A percentile compares a stretch with the other conserved stretches of the same genome.
phyloP scores from a whole-genome alignment of 116 monocot species.

The Papilionanthe hybrid region DNA sequence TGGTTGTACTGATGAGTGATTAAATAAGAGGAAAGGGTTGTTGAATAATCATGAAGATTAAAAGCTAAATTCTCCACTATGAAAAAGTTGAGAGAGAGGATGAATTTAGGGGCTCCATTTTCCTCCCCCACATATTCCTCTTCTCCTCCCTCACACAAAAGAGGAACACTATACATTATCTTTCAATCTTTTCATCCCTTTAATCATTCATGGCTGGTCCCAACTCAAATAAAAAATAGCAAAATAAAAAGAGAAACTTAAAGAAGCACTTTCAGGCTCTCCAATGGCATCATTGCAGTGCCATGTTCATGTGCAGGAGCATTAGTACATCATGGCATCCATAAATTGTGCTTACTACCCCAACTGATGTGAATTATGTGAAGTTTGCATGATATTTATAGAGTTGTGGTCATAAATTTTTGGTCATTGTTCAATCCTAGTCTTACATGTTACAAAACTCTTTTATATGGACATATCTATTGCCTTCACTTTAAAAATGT shows the following conservation, averaged over 20 bases:
- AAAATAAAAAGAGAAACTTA: neutral
- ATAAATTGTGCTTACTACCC: too few species aligned
- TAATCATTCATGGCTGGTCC: neutral
- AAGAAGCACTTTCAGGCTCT: neutral
- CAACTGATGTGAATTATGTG: too few species aligned
- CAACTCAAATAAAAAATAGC: neutral
- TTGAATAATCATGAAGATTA: neutral
- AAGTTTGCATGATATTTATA: too few species aligned
- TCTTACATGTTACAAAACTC: too few species aligned
- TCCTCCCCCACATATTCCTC: neutral
- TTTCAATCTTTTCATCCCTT: neutral
- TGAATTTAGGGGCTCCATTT: neutral
- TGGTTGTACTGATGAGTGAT: neutral
- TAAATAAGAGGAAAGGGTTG: neutral
- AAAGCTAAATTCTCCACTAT: slow-evolving; percentile 1
- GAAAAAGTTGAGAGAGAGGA: neutral
- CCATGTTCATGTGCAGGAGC: slow-evolving; percentile 1
- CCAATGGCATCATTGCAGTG: neutral
- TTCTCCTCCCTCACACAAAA: neutral
- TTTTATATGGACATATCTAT: too few species aligned
- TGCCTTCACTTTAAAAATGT: too few species aligned
- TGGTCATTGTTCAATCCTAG: too few species aligned
- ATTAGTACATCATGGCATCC: neutral
- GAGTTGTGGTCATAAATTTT: too few species aligned
- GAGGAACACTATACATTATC: neutral